Base-by-base conservation (phyloP, 2,329 filamentous ascomycete species). In the Arthrobotrys iridis region DNA sequence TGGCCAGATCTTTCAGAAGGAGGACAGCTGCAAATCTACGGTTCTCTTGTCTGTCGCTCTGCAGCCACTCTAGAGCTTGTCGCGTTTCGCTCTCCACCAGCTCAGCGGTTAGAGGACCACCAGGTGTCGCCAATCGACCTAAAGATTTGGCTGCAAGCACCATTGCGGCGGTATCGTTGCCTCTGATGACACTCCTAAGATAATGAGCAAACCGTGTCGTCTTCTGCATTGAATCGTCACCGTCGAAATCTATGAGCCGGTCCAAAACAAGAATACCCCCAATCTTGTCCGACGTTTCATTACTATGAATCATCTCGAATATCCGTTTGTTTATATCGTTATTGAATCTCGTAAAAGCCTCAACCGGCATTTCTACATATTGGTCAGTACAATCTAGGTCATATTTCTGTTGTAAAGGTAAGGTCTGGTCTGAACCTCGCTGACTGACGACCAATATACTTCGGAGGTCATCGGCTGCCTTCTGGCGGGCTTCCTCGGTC, bases 51-150 rank as follows among this genome's bases (percentile, higher is more conserved):
- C 94, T 88, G 81, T 98, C 96, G 55, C 93, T 93, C 81, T 98
- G 94, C 68, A 99, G 88, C 92, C 93, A 98, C 84, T 99, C 95
- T 63, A 99, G 86, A 1, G 96, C 93, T 15, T 93, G 95, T 82
- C 97, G 96, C 76, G 98, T 93, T 83, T 99, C 94, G 64, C 93
- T 94, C 81, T 99, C 95, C 68, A 99, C 95, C 64, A 99, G 85
- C 82, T 98, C 94, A 5, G 94, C 96, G 46, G 96, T 97, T 77
- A 98, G 86, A 30, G 95, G 93, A 74, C 95, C 95, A 77, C 95
- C 95, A 0, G 95, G 95, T 78, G 92, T 90, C 76, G 94, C 96
- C 73, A 99, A 87, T 81, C 93, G 92, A 48, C 95, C 95, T 26
- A 99, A 86, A 2, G 94, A 93, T 78, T 91, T 89, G 43, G 95